Evolutionary conservation across 805 yeast species (phyloP).

Genomic region (Candida vaughaniae): DNA sequence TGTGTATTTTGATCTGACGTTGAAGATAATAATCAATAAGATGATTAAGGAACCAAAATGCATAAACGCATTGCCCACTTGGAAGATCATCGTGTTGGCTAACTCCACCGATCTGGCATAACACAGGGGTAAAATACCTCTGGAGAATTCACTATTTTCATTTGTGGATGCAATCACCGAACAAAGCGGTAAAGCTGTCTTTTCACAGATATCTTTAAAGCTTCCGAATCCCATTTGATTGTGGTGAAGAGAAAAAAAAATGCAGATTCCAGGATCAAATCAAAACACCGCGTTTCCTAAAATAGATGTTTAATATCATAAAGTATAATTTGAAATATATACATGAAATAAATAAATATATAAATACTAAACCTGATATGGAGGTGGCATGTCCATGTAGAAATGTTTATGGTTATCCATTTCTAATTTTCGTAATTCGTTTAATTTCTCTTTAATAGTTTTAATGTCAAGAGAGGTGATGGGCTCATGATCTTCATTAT

Average conservation of each 20-base stretch:
- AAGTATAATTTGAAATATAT: too few species aligned
- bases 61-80: constrained; percentile 82
- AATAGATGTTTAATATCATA: too few species aligned
- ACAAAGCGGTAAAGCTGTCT: constrained; percentile 77
- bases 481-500: not conserved
- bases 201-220: constrained; percentile 59
- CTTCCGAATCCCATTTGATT: constrained; percentile 64
- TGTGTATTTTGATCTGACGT: constrained; percentile 81
- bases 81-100: constrained; percentile 89
- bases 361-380: constrained; percentile 19
- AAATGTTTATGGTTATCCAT: constrained; percentile 9
- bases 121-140: constrained; percentile 74
- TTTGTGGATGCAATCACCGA: constrained; percentile 61
- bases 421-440: constrained; percentile 14
- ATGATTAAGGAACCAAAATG: constrained; percentile 73
- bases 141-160: constrained; percentile 29
- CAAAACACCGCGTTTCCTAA: constrained; percentile 1
- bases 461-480: constrained; percentile 13
- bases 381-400: constrained; percentile 24
- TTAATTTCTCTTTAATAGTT: constrained; percentile 18
- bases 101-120: constrained; percentile 83
- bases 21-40: constrained; percentile 67
- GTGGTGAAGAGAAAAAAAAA: not conserved
- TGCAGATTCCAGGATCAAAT: not conserved
- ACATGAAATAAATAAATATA: constrained; percentile 2